phyloP scores from a whole-genome alignment of 306 rosid genomes.

The Vigna unguiculata region DNA sequence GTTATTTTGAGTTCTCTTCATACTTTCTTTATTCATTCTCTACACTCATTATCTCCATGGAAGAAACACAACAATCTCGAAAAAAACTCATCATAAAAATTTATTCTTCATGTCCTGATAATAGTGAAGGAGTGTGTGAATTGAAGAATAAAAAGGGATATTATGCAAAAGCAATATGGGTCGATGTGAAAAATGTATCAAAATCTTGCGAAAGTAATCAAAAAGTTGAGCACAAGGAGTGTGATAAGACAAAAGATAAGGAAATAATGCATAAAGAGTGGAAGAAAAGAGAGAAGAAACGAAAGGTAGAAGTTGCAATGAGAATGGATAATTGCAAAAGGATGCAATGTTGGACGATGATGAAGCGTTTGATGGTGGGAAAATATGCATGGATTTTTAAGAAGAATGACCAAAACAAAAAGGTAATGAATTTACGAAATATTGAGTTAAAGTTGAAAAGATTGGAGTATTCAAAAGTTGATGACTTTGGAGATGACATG shows the following conservation, averaged over 20 bases:
- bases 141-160: neutral
- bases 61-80: no score
- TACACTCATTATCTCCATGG: no score
- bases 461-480: neutral
- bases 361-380: slow-evolving; percentile 38
- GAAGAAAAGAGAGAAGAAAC: neutral
- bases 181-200: neutral
- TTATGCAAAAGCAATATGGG: neutral
- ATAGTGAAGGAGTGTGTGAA: neutral
- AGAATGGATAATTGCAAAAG: neutral
- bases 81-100: no score
- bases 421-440: slow-evolving; percentile 5
- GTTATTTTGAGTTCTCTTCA: no score
- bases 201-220: fast-evolving
- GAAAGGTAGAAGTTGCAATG: neutral
- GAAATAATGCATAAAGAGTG: neutral
- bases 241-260: no score
- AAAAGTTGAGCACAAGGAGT: no score
- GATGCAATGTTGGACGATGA: slow-evolving; percentile 28
- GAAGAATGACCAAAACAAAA: no score
- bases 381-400: slow-evolving; percentile 19
- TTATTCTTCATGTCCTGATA: no score
- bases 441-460: slow-evolving; percentile 16
- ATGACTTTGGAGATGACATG: slow-evolving; percentile 25
- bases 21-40: no score